Evolutionary conservation across 2,329 filamentous ascomycete species (phyloP).

Genomic region (Penicillium sp.): DNA sequence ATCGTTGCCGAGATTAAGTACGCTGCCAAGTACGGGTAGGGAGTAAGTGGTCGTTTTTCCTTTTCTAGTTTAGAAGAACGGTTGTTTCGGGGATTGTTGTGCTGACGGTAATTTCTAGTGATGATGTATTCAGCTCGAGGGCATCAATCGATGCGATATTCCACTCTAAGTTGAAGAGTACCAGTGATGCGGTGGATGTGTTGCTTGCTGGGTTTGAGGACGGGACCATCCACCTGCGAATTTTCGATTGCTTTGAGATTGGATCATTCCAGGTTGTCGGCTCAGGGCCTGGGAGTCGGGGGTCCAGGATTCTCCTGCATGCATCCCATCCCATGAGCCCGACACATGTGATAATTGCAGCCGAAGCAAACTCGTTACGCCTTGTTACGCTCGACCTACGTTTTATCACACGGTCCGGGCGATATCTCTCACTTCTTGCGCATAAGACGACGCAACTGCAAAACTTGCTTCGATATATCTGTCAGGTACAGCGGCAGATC

Average conservation of each 20-base stretch:
- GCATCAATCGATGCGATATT: constrained; percentile 73
- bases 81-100: neutral
- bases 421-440: constrained; percentile 81
- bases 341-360: constrained; percentile 71
- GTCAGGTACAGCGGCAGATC: constrained; percentile 79
- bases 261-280: constrained; percentile 58
- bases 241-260: constrained; percentile 84
- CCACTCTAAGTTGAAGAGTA: constrained; percentile 63
- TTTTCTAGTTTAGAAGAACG: neutral
- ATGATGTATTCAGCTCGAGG: constrained; percentile 70
- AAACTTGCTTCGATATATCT: constrained; percentile 83
- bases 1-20: constrained; percentile 76
- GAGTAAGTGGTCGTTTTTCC: constrained; percentile 40
- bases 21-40: constrained; percentile 69
- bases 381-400: constrained; percentile 82
- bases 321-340: constrained; percentile 74
- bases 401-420: constrained; percentile 74
- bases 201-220: constrained; percentile 75
- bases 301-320: constrained; percentile 60
- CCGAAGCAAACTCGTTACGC: constrained; percentile 52
- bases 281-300: constrained; percentile 41
- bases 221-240: constrained; percentile 74
- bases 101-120: constrained; percentile 39
- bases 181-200: constrained; percentile 77
- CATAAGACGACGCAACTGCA: constrained; percentile 87